Conservation (phyloP, 2,329 filamentous ascomycete species). For the Aspergillaceae sp. region DNA sequence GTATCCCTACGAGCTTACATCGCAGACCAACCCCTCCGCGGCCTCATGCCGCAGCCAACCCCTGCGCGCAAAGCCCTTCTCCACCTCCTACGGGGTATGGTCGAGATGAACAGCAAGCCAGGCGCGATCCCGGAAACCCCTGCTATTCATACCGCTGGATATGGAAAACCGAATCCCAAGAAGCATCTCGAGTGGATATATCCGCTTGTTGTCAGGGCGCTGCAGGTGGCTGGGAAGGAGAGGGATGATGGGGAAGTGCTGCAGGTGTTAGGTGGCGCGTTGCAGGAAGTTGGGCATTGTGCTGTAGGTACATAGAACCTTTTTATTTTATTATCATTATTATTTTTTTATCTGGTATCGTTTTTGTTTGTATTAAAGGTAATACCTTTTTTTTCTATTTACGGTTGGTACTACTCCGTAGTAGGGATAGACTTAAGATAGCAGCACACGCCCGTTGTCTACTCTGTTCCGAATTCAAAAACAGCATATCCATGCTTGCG, state of each 20-base stretch:
- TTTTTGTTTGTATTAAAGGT: neutral
- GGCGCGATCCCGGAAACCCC: constrained; percentile 54
- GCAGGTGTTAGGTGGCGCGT: constrained; percentile 48
- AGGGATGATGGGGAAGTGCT: constrained; percentile 30
- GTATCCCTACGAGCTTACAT: constrained; percentile 76
- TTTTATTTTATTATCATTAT: neutral
- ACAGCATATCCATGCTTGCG: too few species aligned
- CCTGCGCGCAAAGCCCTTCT: constrained; percentile 71
- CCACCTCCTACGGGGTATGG: constrained; percentile 59
- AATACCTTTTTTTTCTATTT: too few species aligned
- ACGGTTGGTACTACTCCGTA: too few species aligned
- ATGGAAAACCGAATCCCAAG: constrained; percentile 41
- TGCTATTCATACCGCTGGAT: constrained; percentile 38
- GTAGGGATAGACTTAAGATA: too few species aligned
- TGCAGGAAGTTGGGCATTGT: constrained; percentile 51
- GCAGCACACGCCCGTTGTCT: too few species aligned
- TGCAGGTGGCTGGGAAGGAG: constrained; percentile 34
- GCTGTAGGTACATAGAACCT: neutral
- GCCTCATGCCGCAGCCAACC: constrained; percentile 78
- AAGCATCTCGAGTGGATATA: constrained; percentile 77
- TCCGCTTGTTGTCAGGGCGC: constrained; percentile 49
- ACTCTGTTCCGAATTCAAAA: too few species aligned
- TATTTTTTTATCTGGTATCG: constrained; percentile 6
- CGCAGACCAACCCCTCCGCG: constrained; percentile 81
- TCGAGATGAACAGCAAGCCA: constrained; percentile 59